Base-by-base conservation (phyloP, 768 basidiomycete species). In the Podaxis mareebaensis region DNA sequence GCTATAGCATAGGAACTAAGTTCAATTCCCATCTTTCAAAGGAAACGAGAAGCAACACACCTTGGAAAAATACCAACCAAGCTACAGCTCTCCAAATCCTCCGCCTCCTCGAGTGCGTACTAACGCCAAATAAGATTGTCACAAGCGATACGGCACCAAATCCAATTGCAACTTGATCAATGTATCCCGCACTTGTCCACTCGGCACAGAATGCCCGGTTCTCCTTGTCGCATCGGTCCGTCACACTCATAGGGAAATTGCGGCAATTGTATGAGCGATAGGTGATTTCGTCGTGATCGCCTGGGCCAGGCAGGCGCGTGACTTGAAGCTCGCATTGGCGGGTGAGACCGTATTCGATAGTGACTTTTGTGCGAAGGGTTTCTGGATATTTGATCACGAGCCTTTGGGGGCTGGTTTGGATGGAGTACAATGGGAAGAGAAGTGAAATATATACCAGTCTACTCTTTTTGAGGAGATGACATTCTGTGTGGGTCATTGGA, bases 11-110 rank as follows among this genome's bases (percentile, higher is more conserved):
- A 64, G 46, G 57, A 51, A 12, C 24, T 22, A n/a, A 51, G 5
- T n/a, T 48, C 11, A 6, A 6, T 1, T 49, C 11, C 44, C 39
- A 54, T 38, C 22, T 10, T 12, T 51, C 46, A 26, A 39, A 42
- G 20, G 30, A 60, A 64, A 6, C 15, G 49, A 17, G 42, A 17
- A 15, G 4, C 6, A 61, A 69, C 75, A 49, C 67, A 88, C 90
- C 83, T 69, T 90, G 86, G 20, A 91, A 68, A 15, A 85, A 73
- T 12, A 90, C 77, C 10, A 93, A 73, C 15, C 83, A 85, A 7
- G 89, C 89, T 1, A 89, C 87, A 1, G 84, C 87, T 70, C 83
- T 85, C 91, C 91, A 93, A 36, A 92, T 87, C 66, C 91, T 83
- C 63, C 90, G 79, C 66, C 91, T 79, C 56, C 91, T 79, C 15